Conservation (phyloP, 106 monocot genomes). For the Vanilla planifolia region DNA sequence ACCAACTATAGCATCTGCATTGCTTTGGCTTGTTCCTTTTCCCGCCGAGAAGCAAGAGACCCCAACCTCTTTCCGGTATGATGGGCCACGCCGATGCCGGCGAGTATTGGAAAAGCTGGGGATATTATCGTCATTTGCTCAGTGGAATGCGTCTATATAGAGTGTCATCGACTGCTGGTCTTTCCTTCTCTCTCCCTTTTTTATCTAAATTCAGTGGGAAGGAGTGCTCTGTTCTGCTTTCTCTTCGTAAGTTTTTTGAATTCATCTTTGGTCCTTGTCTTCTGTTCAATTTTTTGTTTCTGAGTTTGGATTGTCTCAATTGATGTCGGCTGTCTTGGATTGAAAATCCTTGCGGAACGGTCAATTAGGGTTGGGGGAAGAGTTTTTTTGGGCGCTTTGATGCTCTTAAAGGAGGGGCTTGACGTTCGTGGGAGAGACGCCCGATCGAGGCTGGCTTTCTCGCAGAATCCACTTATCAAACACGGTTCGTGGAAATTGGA, state of each 20-base stretch:
- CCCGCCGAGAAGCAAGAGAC: no score
- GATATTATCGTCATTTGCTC: conserved; percentile 10
- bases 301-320: background rate
- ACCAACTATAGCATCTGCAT: no score
- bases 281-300: background rate
- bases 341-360: background rate
- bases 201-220: background rate
- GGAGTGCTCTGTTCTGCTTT: background rate
- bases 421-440: conserved; percentile 13
- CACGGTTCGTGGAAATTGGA: conserved; percentile 13
- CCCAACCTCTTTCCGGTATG: no score
- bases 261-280: conserved; percentile 1
- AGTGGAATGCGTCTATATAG: conserved; percentile 3
- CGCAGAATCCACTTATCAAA: conserved; percentile 1
- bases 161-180: background rate
- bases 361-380: background rate
- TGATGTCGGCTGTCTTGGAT: background rate
- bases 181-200: background rate
- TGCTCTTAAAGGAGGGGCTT: conserved; percentile 11
- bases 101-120: no score
- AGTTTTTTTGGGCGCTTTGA: background rate
- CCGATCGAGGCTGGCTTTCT: conserved; percentile 4
- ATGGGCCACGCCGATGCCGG: no score
- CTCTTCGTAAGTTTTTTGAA: background rate
- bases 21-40: no score